These are phyloP conservation scores for Ustilago bromivora DNA, from an alignment of 1,284 basidiomycete genomes.

Conservation along the genomic window DNA sequence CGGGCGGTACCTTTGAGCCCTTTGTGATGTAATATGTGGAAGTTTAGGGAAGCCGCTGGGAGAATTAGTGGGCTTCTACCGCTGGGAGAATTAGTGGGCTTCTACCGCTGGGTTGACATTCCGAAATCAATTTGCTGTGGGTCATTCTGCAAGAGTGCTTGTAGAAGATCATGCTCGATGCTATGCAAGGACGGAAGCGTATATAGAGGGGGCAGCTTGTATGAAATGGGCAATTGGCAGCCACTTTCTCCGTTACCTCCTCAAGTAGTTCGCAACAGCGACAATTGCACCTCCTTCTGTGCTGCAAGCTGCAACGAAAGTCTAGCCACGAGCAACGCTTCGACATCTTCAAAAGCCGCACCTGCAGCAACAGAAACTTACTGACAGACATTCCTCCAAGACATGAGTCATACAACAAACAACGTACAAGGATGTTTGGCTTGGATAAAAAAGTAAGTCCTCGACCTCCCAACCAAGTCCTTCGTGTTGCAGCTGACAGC, in stretches of 20 bases:
- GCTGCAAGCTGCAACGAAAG: neutral
- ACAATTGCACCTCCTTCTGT: neutral
- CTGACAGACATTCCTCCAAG: too few relatives aligned
- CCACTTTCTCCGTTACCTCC: neutral
- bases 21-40: neutral
- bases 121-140: neutral
- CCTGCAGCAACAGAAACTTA: too few relatives aligned
- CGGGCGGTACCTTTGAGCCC: neutral
- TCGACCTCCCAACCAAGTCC: neutral
- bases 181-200: neutral
- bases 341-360: too few relatives aligned
- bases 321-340: neutral
- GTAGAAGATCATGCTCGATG: neutral
- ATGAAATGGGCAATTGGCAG: neutral
- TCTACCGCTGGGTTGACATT: neutral
- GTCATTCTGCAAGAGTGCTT: neutral
- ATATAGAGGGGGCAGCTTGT: neutral
- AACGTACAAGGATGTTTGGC: conserved; percentile 38
- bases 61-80: neutral
- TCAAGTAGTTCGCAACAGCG: neutral
- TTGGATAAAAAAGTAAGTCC: conserved; percentile 26
- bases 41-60: neutral
- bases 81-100: neutral
- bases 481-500: neutral
- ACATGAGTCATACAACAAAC: conserved; percentile 2